Base-by-base conservation (phyloP, 306 rosid species). In the Vigna trinervia region DNA sequence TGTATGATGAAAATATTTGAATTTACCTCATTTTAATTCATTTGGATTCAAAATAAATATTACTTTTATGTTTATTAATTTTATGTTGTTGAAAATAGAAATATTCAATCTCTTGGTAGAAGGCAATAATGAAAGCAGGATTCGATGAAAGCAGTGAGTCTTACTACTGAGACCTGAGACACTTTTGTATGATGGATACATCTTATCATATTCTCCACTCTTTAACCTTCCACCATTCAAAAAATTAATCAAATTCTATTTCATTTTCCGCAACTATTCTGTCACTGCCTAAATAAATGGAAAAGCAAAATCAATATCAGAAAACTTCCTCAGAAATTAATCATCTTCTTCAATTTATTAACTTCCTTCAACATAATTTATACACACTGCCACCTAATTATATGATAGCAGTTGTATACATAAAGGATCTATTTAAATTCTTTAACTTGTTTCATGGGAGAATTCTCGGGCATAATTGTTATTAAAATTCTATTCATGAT, bases 111-210 rank as follows among this genome's bases (percentile, higher is more conserved):
- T 32, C 0, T 13, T 52, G 68, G 52, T 69, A 14, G 69, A 78
- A 69, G 52, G 78, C 84, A 79, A 69, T 69, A 74, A 51, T 36
- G 77, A 59, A 78, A 12, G 12, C 67, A 61, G 57, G 79, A 77
- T 82, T 64, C 76, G 80, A 39, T 47, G 69, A 78, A 71, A 71
- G 79, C 57, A 57, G 69, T 19, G 26, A 43, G 52, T 20, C 28
- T 67, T 50, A 28, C 45, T 50, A 45, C 0, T 64, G 28, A 48
- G 56, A 34, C 9, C 10, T 23, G 7, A 48, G 22, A 20, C 62
- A 67, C 73, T 67, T 74, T 54, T 61, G 13, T 58, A 15, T 8
- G 83, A 79, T 71, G 34, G 68, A 15, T 79, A 63, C 83, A 61
- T 79, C 67, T 38, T 62, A 19, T 72, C 11, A 63, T 73, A 80